phyloP scores from a whole-genome alignment of 208 protist genomes.

The Trypanosomatidae sp. region DNA sequence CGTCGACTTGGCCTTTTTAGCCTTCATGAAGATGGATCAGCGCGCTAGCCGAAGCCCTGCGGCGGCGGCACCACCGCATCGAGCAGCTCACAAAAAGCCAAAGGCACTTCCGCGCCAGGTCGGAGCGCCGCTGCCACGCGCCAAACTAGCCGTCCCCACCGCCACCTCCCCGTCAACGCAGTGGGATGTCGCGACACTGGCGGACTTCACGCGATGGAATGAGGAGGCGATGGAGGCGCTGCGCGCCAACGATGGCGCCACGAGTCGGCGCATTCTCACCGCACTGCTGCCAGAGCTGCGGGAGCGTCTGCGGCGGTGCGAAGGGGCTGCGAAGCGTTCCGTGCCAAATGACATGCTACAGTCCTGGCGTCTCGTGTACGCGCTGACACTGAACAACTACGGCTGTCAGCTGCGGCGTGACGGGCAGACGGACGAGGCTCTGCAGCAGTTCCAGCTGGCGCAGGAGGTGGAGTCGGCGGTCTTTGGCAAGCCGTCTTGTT shows the following conservation, averaged over 20 bases:
- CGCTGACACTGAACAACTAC: constrained; percentile 78
- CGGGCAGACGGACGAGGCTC: constrained; percentile 40
- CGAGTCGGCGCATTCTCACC: constrained; percentile 31
- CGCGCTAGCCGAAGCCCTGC: too few relatives aligned
- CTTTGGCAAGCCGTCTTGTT: constrained; percentile 72
- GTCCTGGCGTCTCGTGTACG: constrained; percentile 62
- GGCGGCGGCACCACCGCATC: too few relatives aligned
- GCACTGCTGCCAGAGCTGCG: constrained; percentile 12
- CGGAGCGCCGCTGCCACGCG: too few relatives aligned
- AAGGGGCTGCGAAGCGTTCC: too few relatives aligned
- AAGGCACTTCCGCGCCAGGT: too few relatives aligned
- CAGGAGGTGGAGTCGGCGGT: constrained; percentile 54
- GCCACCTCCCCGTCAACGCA: too few relatives aligned
- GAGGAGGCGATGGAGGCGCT: constrained; percentile 67
- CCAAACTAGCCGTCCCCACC: too few relatives aligned
- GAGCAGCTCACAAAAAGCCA: too few relatives aligned
- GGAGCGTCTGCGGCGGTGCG: constrained; percentile 9
- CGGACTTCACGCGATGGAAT: constrained; percentile 71
- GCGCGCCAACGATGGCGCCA: constrained; percentile 36
- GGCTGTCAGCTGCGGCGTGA: constrained; percentile 78
- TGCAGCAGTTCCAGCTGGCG: constrained; percentile 48
- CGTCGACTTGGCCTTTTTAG: too few relatives aligned
- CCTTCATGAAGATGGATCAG: too few relatives aligned
- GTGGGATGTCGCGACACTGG: too few relatives aligned
- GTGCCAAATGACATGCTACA: background rate